phyloP scores from a whole-genome alignment of 1,284 basidiomycete species.

The Schizopora paradoxa region DNA sequence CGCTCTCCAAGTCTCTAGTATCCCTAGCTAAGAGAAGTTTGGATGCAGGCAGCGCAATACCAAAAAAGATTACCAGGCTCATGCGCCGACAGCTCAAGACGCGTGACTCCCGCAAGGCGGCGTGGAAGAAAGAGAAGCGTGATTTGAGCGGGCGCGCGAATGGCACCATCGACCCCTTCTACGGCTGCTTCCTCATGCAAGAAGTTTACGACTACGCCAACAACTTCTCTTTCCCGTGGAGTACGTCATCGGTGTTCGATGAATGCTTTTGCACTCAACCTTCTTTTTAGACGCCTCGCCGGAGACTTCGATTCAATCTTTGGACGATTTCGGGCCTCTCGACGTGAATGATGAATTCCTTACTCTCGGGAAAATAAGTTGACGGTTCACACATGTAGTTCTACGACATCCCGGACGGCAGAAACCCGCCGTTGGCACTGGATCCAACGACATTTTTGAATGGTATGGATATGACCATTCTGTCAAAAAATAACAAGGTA shows the following conservation, averaged over 20 bases:
- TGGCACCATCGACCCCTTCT: constrained; percentile 52
- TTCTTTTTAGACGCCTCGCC: constrained; percentile 31
- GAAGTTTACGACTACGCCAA: constrained; percentile 54
- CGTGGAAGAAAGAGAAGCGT: constrained; percentile 30
- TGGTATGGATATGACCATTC: constrained; percentile 33
- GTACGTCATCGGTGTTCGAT: constrained; percentile 33
- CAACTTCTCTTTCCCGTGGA: constrained; percentile 63
- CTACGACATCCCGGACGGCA: constrained; percentile 30
- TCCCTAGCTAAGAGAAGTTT: constrained; percentile 7
- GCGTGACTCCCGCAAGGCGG: constrained; percentile 14
- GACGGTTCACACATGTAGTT: neutral
- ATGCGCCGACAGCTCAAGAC: constrained; percentile 10
- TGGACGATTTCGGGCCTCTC: constrained; percentile 18
- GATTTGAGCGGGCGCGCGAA: constrained; percentile 39
- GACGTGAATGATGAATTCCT: constrained; percentile 16
- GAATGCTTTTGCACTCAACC: constrained; percentile 3
- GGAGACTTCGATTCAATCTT: constrained; percentile 20
- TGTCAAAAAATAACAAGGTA: constrained; percentile 5
- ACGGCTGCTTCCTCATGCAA: constrained; percentile 50
- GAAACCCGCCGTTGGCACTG: constrained; percentile 30
- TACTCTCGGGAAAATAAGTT: neutral
- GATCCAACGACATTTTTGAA: constrained; percentile 47
- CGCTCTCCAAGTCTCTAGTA: constrained; percentile 2
- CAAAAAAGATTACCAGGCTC: constrained; percentile 2
- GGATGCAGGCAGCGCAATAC: constrained; percentile 4